phyloP scores from a whole-genome alignment of 2,329 filamentous ascomycete genomes.

The Harringtonia aguacate region DNA sequence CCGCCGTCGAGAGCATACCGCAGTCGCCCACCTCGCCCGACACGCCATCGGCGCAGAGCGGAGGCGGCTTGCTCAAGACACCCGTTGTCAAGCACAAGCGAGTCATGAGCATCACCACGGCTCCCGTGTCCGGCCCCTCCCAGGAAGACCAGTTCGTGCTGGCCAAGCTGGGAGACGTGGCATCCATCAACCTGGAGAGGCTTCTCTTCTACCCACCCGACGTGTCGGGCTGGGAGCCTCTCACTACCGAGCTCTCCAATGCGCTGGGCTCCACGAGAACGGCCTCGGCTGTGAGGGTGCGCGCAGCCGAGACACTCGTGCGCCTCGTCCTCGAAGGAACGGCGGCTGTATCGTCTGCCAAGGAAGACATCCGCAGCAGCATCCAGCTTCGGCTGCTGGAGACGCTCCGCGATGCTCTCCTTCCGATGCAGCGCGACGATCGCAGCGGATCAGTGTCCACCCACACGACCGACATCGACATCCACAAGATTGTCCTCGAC shows the following conservation, averaged over 20 bases:
- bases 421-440: conserved; percentile 43
- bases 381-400: conserved; percentile 65
- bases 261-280: conserved; percentile 36
- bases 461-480: conserved; percentile 60
- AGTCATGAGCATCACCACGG: conserved; percentile 35
- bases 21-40: background rate
- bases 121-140: conserved; percentile 35
- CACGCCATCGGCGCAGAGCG: background rate
- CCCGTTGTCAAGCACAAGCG: conserved; percentile 26
- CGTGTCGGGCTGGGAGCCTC: conserved; percentile 63
- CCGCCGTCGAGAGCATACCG: conserved; percentile 18
- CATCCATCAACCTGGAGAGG: conserved; percentile 63
- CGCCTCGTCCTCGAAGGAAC: conserved; percentile 47
- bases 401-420: conserved; percentile 52
- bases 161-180: conserved; percentile 62
- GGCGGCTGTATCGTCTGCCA: conserved; percentile 40
- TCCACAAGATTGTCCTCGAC: conserved; percentile 71
- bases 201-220: conserved; percentile 56
- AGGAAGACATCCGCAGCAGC: conserved; percentile 38
- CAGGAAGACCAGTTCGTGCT: conserved; percentile 59
- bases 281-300: conserved; percentile 41
- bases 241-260: conserved; percentile 45
- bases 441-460: conserved; percentile 44
- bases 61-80: conserved; percentile 22
- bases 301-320: conserved; percentile 55